A percentile compares a stretch with the other conserved stretches of the same genome.
Evolutionary conservation across 441 rosid species (phyloP).

Genomic region (Isatis lusitanica): DNA sequence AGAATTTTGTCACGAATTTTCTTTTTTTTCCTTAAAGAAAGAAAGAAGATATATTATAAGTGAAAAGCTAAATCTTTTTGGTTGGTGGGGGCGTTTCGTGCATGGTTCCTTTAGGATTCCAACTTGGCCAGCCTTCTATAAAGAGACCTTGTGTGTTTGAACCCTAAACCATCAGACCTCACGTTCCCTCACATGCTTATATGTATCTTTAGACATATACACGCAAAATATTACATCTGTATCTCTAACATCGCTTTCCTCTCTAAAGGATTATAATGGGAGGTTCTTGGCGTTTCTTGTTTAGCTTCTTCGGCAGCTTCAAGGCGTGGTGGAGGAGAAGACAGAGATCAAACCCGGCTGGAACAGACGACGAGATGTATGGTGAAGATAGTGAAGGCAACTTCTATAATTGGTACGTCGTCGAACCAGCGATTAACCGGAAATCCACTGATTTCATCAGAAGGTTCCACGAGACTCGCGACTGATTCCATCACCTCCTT

Average conservation of each 20-base stretch:
- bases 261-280: slow-evolving; percentile 25
- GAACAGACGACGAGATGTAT: slow-evolving; percentile 37
- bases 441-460: slow-evolving; percentile 38
- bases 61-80: slow-evolving; percentile 1
- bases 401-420: slow-evolving; percentile 38
- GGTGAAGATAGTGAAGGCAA: slow-evolving; percentile 37
- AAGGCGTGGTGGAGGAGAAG: slow-evolving; percentile 38
- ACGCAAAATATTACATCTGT: slow-evolving; percentile 17
- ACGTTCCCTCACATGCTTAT: slow-evolving; percentile 37
- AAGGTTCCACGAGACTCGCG: slow-evolving; percentile 41
- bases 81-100: slow-evolving; percentile 39
- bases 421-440: slow-evolving; percentile 42
- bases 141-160: slow-evolving; percentile 26
- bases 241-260: background rate
- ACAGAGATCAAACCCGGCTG: slow-evolving; percentile 31
- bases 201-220: slow-evolving; percentile 19
- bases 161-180: slow-evolving; percentile 38
- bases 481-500: slow-evolving; percentile 19
- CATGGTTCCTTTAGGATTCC: slow-evolving; percentile 33
- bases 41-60: background rate
- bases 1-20: background rate
- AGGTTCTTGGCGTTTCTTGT: slow-evolving; percentile 40
- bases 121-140: slow-evolving; percentile 31
- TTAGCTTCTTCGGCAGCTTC: slow-evolving; percentile 39
- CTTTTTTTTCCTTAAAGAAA: too few species aligned